Evolutionary conservation across 2,329 filamentous ascomycete genomes (phyloP), one percentile per base, ranked within the genome.

Genomic region (Cladosporium oxysporum): DNA sequence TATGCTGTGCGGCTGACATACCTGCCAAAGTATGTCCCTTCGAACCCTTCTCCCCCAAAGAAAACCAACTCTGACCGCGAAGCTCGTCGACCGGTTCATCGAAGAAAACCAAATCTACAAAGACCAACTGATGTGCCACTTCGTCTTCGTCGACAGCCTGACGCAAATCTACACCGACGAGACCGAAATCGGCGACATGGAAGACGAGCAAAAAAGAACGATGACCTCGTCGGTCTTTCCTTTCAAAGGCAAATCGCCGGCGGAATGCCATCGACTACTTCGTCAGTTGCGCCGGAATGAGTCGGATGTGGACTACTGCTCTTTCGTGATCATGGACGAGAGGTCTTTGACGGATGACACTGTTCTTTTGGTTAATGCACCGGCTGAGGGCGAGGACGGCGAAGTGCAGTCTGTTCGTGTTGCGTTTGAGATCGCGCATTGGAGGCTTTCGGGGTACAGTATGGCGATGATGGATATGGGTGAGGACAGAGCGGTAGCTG

Each of bases 111-210:
- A 59, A 59, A 59, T 41, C 3, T 59, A 41, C 33, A 44, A 44
- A 28, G 57, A 59, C 31, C 57, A 59, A 41, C 18, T 41, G 2
- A 21, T 23, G 4, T 59, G 31, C 41, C 57, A 44, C 57, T 59
- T 59, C 31, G 57, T 59, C 18, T 35, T 59, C 57, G 57, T 59
- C 57, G 57, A 44, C 31, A 59, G 57, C 57, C 21, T 59, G 11
- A 35, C 33, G 5, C 18, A 37, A 23, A 29, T 11, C 41, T 59
- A 59, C 33, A 59, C 57, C 14, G 57, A 37, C 29, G 31, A 37
- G 33, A 59, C 57, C 33, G 57, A 44, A n/a, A 35, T 35, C 14
- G 55, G 55, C 12, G 18, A 29, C 26, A 33, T 41, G 57, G 57
- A 59, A 26, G 57, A 59, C 57, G 57, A 59, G 28, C 57, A 44